Percentiles rank a stretch among this genome's conserved stretches.
Conservation (phyloP, 169 alveolate species). For the Babesia gibsoni region DNA sequence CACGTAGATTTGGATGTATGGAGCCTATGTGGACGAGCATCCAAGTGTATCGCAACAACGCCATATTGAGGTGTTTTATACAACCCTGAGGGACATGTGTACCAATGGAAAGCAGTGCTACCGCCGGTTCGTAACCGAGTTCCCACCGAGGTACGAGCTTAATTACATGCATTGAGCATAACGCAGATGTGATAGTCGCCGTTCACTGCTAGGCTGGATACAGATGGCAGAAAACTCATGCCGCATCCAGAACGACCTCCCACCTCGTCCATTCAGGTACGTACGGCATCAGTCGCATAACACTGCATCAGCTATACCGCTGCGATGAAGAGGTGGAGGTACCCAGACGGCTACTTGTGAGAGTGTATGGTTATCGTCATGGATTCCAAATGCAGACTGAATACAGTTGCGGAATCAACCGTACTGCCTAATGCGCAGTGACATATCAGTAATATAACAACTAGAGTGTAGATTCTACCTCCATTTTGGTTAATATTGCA, state of each 20-base stretch:
- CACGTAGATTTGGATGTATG: slow-evolving; percentile 60
- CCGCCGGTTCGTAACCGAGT: slow-evolving; percentile 23
- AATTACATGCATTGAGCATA: neutral
- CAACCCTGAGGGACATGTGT: slow-evolving; percentile 57
- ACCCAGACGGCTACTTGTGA: slow-evolving; percentile 66
- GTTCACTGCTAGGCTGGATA: slow-evolving; percentile 56
- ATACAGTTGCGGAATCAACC: neutral
- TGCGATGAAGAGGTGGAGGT: slow-evolving; percentile 63
- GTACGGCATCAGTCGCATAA: neutral
- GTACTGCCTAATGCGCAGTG: too few species aligned
- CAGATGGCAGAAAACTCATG: slow-evolving; percentile 67
- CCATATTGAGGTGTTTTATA: slow-evolving; percentile 47
- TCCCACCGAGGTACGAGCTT: slow-evolving; percentile 49
- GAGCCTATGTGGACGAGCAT: slow-evolving; percentile 52
- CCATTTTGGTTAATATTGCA: too few species aligned
- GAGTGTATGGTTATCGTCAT: neutral
- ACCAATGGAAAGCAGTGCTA: slow-evolving; percentile 41
- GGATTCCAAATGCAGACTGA: neutral
- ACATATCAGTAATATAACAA: too few species aligned
- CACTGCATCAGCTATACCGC: slow-evolving; percentile 25
- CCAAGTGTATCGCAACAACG: slow-evolving; percentile 40
- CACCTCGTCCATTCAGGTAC: slow-evolving; percentile 40
- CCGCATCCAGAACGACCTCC: slow-evolving; percentile 49
- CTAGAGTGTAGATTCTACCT: too few species aligned
- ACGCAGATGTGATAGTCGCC: slow-evolving; percentile 44